Conservation (phyloP, 805 yeast genomes). For the Monosporozyma aquatica region DNA sequence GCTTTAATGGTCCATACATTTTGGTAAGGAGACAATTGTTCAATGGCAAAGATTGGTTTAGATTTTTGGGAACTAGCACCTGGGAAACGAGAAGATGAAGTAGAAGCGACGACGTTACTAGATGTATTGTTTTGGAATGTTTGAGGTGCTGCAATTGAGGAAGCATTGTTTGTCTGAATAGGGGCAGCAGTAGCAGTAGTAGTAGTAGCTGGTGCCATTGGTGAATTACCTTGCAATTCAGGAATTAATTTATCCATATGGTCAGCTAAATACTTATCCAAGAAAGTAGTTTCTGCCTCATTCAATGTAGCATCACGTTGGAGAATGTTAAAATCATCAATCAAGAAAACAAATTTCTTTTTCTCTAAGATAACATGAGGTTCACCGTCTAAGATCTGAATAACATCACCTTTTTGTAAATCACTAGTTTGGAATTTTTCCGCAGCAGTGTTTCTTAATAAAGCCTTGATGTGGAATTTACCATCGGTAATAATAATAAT, state of each 20-base stretch:
- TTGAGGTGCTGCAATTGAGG: conserved; percentile 7
- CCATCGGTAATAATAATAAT: conserved; percentile 45
- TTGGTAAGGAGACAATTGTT: conserved; percentile 84
- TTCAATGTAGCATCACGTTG: conserved; percentile 33
- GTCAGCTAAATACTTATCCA: conserved; percentile 50
- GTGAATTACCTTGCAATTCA: conserved; percentile 7
- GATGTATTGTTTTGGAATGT: conserved; percentile 5
- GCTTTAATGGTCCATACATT: conserved; percentile 89
- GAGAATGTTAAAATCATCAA: conserved; percentile 39
- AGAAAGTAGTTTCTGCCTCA: conserved; percentile 32
- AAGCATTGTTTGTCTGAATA: conserved; percentile 8
- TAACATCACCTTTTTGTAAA: conserved; percentile 35
- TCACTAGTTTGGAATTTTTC: conserved; percentile 38
- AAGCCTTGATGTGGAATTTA: conserved; percentile 40
- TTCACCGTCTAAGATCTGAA: conserved; percentile 26
- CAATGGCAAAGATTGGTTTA: conserved; percentile 59
- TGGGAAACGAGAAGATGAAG: conserved; percentile 14
- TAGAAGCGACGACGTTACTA: too few species aligned
- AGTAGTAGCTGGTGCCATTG: conserved; percentile 7
- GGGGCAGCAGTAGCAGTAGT: conserved; percentile 6
- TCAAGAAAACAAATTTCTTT: conserved; percentile 40
- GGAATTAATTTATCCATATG: conserved; percentile 43
- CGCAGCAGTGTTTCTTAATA: conserved; percentile 43
- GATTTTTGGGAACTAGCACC: conserved; percentile 20
- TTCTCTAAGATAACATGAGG: conserved; percentile 31